Percentiles rank a stretch among this genome's conserved stretches.
Conservation (phyloP, 345 rosid species). For the Eucalyptus brandiana region DNA sequence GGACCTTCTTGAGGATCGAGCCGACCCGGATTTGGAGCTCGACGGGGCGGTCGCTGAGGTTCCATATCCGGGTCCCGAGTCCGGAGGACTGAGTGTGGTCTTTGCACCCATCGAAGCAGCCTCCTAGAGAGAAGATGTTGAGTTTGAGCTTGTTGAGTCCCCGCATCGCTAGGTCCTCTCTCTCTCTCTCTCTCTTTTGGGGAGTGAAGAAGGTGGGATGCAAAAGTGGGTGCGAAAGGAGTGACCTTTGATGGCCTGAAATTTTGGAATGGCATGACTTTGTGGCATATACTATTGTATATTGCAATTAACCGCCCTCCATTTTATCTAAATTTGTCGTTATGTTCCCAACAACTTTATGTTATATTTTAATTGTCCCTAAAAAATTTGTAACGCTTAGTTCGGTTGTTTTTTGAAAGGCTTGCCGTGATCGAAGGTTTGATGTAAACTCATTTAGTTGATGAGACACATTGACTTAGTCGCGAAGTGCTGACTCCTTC, state of each 20-base stretch:
- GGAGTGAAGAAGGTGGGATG: constrained; percentile 2
- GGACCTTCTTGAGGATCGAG: constrained; percentile 67
- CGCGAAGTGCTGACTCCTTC: background rate
- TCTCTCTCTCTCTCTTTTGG: background rate
- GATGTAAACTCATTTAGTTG: background rate
- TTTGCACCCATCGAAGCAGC: constrained; percentile 67
- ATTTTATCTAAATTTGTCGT: background rate
- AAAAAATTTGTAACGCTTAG: background rate
- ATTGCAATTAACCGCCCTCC: background rate
- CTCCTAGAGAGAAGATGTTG: constrained; percentile 19
- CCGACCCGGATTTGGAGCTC: constrained; percentile 81
- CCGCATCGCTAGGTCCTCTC: constrained; percentile 19
- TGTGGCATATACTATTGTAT: background rate
- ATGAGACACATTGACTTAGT: background rate
- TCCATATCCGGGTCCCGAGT: constrained; percentile 56
- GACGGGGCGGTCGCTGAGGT: constrained; percentile 58
- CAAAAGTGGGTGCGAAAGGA: background rate
- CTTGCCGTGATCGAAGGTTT: background rate
- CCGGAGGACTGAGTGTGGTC: constrained; percentile 47
- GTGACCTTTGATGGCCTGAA: constrained; percentile 18
- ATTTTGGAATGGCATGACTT: constrained; percentile 1
- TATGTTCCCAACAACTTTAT: background rate
- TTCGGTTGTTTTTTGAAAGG: background rate
- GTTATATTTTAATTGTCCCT: background rate
- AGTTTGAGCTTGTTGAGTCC: background rate